Conservation (phyloP, 148 eudicot species). For the Silene conica region DNA sequence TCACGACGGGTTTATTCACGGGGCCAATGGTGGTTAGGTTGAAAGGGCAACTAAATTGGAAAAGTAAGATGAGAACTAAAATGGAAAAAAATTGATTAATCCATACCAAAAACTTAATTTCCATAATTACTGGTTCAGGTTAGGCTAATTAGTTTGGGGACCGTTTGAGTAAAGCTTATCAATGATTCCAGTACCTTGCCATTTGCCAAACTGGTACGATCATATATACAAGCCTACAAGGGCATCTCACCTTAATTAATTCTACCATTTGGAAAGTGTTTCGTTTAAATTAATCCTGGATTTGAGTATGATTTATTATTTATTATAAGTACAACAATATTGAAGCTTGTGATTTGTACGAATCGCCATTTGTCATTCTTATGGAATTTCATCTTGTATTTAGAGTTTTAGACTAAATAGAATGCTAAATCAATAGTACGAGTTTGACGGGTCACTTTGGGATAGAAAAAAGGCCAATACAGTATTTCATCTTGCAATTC, state of each 20-base stretch:
- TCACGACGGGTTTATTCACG: background rate
- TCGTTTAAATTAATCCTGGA: too few species aligned
- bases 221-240: background rate
- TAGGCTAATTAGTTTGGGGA: conserved; percentile 20
- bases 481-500: too few species aligned
- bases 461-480: too few species aligned
- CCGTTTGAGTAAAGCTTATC: conserved; percentile 10
- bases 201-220: background rate
- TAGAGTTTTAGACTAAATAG: too few species aligned
- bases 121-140: conserved; percentile 13
- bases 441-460: too few species aligned
- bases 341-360: too few species aligned
- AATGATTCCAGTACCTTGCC: background rate
- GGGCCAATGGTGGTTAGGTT: conserved; percentile 10
- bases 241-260: background rate
- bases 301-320: too few species aligned
- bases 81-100: conserved; percentile 2
- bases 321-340: too few species aligned
- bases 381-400: too few species aligned
- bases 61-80: background rate
- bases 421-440: too few species aligned
- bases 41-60: conserved; percentile 13
- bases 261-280: background rate
- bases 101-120: conserved; percentile 10
- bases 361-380: too few species aligned